Conservation (phyloP, 768 basidiomycete species). For the Leccinellum luteum region DNA sequence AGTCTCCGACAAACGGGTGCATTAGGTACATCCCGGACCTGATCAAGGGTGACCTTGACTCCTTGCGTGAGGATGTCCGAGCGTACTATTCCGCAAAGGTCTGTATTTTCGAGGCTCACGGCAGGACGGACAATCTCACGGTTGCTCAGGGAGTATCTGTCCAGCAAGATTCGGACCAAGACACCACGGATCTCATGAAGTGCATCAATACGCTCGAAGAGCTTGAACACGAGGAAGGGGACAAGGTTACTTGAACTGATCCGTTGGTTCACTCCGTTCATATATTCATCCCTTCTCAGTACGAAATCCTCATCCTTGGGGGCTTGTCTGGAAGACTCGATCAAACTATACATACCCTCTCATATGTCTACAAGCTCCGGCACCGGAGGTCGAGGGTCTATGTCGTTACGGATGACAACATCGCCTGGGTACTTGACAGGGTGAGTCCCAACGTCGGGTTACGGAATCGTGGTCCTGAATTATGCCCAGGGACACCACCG, state of each 20-base stretch:
- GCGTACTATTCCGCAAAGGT: constrained; percentile 64
- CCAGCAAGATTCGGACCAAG: constrained; percentile 64
- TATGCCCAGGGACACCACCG: constrained; percentile 71
- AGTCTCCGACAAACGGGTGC: neutral
- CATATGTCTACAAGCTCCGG: constrained; percentile 79
- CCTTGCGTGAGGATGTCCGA: constrained; percentile 71
- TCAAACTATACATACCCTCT: constrained; percentile 89
- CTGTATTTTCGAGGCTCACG: constrained; percentile 15
- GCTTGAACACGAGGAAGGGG: constrained; percentile 45
- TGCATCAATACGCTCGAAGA: constrained; percentile 66
- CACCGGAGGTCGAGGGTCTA: constrained; percentile 57
- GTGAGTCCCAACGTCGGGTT: constrained; percentile 40
- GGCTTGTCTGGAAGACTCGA: constrained; percentile 91
- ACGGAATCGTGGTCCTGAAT: neutral
- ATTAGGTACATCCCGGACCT: constrained; percentile 75
- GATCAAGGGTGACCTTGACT: constrained; percentile 95
- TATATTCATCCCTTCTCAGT: constrained; percentile 33
- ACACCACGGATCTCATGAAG: constrained; percentile 97
- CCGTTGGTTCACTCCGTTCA: neutral
- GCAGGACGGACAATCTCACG: neutral
- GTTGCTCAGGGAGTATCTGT: constrained; percentile 61
- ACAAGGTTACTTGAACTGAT: constrained; percentile 31
- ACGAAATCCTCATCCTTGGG: constrained; percentile 77
- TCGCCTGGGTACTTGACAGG: constrained; percentile 84
- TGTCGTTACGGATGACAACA: constrained; percentile 84